phyloP scores from a whole-genome alignment of 2,329 filamentous ascomycete genomes.

The Monosporascus sp. region DNA sequence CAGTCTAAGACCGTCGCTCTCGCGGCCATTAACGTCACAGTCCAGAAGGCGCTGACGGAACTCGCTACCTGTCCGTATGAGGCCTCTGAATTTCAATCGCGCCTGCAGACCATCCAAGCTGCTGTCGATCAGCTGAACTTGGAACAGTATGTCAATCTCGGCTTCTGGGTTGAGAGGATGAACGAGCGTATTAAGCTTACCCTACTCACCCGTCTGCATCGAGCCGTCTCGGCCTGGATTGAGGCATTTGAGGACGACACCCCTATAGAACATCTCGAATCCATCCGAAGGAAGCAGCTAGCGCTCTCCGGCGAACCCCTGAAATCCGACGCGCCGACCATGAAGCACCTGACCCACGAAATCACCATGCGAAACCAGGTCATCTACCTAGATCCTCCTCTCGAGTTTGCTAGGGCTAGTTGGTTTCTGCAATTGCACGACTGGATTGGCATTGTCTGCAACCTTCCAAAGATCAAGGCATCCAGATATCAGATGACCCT shows the following conservation, averaged over 20 bases:
- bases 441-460: slow-evolving; percentile 91
- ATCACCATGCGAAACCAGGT: slow-evolving; percentile 98
- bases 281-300: slow-evolving; percentile 47
- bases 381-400: slow-evolving; percentile 89
- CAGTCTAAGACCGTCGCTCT: slow-evolving; percentile 83
- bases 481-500: slow-evolving; percentile 89
- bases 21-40: slow-evolving; percentile 69
- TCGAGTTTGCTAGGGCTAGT: slow-evolving; percentile 85
- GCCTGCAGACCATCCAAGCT: slow-evolving; percentile 80
- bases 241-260: slow-evolving; percentile 67
- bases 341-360: slow-evolving; percentile 77
- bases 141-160: slow-evolving; percentile 91
- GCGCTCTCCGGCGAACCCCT: slow-evolving; percentile 37
- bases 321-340: slow-evolving; percentile 53
- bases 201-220: slow-evolving; percentile 74
- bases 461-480: slow-evolving; percentile 88
- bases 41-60: slow-evolving; percentile 77
- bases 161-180: slow-evolving; percentile 81
- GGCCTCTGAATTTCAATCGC: slow-evolving; percentile 69
- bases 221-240: slow-evolving; percentile 84
- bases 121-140: slow-evolving; percentile 94
- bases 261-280: slow-evolving; percentile 36
- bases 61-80: slow-evolving; percentile 82
- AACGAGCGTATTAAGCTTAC: slow-evolving; percentile 81
- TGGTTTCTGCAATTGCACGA: slow-evolving; percentile 92